phyloP scores from a whole-genome alignment of 768 basidiomycete genomes.

The Tylopilus rubrobrunneus region DNA sequence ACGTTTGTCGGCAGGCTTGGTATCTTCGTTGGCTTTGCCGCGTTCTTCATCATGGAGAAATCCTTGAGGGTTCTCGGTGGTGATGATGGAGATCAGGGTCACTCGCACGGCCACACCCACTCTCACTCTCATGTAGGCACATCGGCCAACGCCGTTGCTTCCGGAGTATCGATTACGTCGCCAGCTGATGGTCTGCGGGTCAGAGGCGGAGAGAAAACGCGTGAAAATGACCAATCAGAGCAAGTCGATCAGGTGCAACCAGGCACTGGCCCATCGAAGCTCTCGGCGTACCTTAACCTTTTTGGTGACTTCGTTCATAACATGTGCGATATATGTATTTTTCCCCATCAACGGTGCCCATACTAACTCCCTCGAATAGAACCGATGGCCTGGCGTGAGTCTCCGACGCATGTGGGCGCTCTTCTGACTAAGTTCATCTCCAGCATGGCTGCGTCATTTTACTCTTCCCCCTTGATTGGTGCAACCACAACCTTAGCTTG shows the following conservation, averaged over 20 bases:
- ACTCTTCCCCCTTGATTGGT: constrained; percentile 90
- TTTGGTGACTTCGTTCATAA: constrained; percentile 95
- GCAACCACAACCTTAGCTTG: constrained; percentile 94
- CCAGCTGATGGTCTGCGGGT: constrained; percentile 48
- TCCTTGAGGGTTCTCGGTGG: constrained; percentile 76
- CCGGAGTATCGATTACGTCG: constrained; percentile 42
- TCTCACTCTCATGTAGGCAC: constrained; percentile 47
- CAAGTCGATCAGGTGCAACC: constrained; percentile 20
- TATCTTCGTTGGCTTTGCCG: constrained; percentile 82
- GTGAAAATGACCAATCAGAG: constrained; percentile 20
- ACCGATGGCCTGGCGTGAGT: constrained; percentile 91
- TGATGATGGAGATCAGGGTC: constrained; percentile 46
- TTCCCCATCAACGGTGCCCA: constrained; percentile 12
- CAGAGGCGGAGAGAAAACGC: constrained; percentile 34
- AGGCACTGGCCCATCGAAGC: constrained; percentile 62
- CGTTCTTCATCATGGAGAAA: constrained; percentile 95
- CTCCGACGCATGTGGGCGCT: constrained; percentile 1
- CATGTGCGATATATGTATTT: constrained; percentile 47
- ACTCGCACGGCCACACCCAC: constrained; percentile 54
- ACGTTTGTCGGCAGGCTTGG: constrained; percentile 47
- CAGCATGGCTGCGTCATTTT: constrained; percentile 96
- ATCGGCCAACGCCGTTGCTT: constrained; percentile 34
- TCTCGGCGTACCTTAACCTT: constrained; percentile 89
- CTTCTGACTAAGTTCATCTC: constrained; percentile 1
- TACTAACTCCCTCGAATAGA: constrained; percentile 35